phyloP scores from a whole-genome alignment of 345 rosid species.

The Streptanthus diversifolius region DNA sequence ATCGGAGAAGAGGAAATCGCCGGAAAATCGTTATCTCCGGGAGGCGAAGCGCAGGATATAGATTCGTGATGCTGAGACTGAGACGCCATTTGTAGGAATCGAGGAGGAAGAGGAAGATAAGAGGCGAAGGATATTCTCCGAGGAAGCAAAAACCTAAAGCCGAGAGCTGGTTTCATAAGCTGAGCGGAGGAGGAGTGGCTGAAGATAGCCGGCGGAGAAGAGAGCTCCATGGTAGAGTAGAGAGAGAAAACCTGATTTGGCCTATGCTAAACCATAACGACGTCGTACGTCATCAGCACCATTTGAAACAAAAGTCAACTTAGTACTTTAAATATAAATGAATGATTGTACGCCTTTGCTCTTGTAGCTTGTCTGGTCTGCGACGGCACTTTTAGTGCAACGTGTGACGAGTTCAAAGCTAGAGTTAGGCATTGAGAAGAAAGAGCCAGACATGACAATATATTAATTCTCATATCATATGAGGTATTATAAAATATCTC shows the following conservation, averaged over 20 bases:
- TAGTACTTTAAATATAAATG: not conserved
- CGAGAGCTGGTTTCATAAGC: not conserved
- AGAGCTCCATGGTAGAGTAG: conserved; percentile 11
- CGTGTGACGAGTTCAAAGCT: not conserved
- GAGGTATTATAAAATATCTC: not conserved
- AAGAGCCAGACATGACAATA: not conserved
- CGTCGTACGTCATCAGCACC: not conserved
- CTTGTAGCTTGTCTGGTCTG: not conserved
- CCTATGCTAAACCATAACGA: not conserved
- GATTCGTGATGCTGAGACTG: conserved; percentile 7
- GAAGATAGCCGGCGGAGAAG: conserved; percentile 14
- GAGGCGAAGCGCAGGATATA: conserved; percentile 13
- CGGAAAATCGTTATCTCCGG: conserved; percentile 15
- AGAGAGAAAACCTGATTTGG: not conserved
- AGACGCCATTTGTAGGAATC: conserved; percentile 10
- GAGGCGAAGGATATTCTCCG: not conserved
- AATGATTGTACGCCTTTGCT: rapidly evolving
- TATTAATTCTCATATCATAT: not conserved
- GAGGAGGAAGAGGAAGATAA: not conserved
- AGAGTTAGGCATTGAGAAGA: not conserved
- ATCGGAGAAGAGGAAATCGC: conserved; percentile 3
- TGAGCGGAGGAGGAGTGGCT: not conserved
- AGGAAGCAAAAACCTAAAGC: not conserved
- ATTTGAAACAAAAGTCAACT: not conserved
- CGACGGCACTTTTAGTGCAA: not conserved